Base-by-base conservation (phyloP, 495 filamentous ascomycete species). In the Halenospora varia region DNA sequence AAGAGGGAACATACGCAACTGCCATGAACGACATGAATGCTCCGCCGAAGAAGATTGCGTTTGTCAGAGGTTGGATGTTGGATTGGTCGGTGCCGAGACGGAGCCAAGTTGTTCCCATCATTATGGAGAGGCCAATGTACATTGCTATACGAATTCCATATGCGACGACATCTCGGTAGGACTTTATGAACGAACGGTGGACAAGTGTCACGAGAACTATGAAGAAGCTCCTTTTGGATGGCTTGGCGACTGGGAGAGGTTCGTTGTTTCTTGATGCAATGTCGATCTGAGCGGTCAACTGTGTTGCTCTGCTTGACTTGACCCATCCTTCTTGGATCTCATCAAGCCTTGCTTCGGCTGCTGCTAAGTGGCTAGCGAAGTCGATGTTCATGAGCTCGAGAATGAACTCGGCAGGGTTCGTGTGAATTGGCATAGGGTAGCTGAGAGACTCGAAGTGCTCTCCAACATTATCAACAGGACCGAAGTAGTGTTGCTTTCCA, bases 11-110 rank as follows among this genome's bases (percentile, higher is more conserved):
- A 66, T 92, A 93, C 6, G 89, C 89, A 0, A 89, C 86, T 1
- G 89, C 89, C 89, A 94, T 94, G 77, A 94, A 94, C 35, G 84
- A 88, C 88, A 94, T 90, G 75, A 94, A 94, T 0, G 89, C 89
- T 0, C 79, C 83, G 15, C 89, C 88, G 68, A 89, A 92, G 81
- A 89, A 86, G 58, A 94, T 90, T 39, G 86, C 86, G 61, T 93
- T 94, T 66, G 82, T 88, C 65, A 89, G 86, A 2, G 89, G 83
- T 56, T 89, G 83, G 61, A 94, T 92, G 54, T 82, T 80, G 8
- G 74, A 72, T 62, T 94, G 88, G 2, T 76, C 65, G 1, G 82
- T 74, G 11, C 76, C 68, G 0, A 94, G 73, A 6, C 89, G 81
- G 19, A 93, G 73, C 86, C 87, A 94, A 20, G 93, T 88, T 1